phyloP scores from a whole-genome alignment of 768 basidiomycete genomes.

The Brasilioporus rufonigricans region DNA sequence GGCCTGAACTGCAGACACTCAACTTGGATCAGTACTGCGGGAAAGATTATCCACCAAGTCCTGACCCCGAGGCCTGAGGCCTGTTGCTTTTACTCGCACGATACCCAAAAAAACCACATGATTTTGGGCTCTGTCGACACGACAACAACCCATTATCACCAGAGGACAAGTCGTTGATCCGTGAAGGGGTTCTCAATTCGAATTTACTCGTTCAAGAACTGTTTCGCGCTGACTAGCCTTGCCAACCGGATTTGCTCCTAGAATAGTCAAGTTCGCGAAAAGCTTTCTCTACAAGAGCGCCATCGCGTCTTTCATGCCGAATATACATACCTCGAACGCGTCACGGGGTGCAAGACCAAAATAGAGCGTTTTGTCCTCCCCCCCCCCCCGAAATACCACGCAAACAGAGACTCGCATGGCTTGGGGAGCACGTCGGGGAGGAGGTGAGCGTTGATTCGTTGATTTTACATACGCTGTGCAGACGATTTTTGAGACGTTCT shows the following conservation, averaged over 20 bases:
- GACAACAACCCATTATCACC: slow-evolving; percentile 4
- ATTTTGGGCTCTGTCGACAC: background rate
- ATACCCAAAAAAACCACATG: background rate
- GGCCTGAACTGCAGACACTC: slow-evolving; percentile 6
- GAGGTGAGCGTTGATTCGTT: slow-evolving; percentile 62
- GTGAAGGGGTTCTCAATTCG: no score
- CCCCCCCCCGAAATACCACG: no score
- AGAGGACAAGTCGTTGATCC: background rate
- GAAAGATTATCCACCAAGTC: background rate
- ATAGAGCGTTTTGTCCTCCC: slow-evolving; percentile 50
- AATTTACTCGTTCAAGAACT: no score
- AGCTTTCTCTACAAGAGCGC: slow-evolving; percentile 82
- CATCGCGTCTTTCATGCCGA: slow-evolving; percentile 56
- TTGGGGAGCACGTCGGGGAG: slow-evolving; percentile 58
- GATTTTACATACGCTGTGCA: no score
- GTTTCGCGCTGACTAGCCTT: no score
- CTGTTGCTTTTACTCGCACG: background rate
- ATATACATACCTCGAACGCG: slow-evolving; percentile 90
- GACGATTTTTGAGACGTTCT: no score
- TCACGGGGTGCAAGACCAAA: slow-evolving; percentile 61
- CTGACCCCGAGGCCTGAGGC: slow-evolving; percentile 5
- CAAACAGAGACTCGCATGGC: slow-evolving; percentile 36
- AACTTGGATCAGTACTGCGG: background rate
- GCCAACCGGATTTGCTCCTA: no score
- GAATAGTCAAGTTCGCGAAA: no score